phyloP scores from a whole-genome alignment of 2,329 filamentous ascomycete species.

The Colletotrichum noveboracense region DNA sequence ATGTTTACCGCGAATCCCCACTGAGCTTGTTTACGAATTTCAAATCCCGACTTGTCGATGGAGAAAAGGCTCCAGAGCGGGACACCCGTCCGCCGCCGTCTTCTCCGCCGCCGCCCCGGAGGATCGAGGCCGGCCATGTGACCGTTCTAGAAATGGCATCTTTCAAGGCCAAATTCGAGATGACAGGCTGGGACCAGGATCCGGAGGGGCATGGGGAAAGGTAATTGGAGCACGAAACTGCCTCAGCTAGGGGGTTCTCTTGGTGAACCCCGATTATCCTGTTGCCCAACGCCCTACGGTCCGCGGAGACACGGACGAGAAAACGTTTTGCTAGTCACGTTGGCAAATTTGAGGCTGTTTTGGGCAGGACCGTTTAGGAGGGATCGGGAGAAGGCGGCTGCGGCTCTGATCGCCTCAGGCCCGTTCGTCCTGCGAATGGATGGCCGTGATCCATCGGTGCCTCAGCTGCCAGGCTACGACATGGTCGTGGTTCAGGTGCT shows the following conservation, averaged over 20 bases:
- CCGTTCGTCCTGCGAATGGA: background rate
- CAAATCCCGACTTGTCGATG: slow-evolving; percentile 2
- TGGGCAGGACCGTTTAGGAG: background rate
- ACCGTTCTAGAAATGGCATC: background rate
- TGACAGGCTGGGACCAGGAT: background rate
- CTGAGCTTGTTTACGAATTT: background rate
- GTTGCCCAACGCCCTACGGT: background rate
- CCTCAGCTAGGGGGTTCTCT: background rate
- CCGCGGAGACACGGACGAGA: background rate
- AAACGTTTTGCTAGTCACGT: background rate
- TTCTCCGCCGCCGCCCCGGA: background rate
- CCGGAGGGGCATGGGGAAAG: background rate
- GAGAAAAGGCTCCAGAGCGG: background rate
- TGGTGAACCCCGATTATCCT: background rate
- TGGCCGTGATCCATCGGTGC: background rate
- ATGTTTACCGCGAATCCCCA: background rate
- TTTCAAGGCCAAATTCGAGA: background rate
- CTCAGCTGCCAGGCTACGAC: background rate
- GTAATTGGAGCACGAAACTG: background rate
- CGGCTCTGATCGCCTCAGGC: background rate
- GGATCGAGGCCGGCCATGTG: background rate
- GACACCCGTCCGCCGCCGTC: background rate
- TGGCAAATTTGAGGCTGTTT: background rate
- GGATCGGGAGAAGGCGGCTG: slow-evolving; percentile 15
- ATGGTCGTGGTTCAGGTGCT: background rate